Base-by-base conservation (phyloP, 1,284 basidiomycete genomes). In the Testicularia cyperi region DNA sequence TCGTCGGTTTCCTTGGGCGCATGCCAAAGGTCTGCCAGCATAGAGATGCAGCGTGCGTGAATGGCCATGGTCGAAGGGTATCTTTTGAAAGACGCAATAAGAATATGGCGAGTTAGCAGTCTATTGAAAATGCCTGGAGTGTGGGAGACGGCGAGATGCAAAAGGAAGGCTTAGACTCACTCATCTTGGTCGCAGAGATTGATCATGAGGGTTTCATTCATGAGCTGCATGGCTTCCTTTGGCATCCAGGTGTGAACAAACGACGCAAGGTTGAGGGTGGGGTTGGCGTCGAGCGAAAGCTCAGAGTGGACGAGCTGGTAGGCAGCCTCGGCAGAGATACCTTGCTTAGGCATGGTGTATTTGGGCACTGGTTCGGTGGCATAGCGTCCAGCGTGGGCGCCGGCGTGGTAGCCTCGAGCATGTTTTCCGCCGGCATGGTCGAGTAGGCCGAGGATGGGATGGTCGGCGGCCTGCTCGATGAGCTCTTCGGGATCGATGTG, bases 21-120 rank as follows among this genome's bases (percentile, higher is more conserved):
- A 72, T 96, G 84, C 92, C 92, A 97, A 36, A 97, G 80, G 70
- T 90, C 84, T n/a, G 90, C 88, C 39, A 97, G 81, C 77, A 92
- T 90, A 14, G 87, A 88, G 41, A 89, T 77, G 62, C 82, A 81
- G 79, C 75, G 66, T 2, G 62, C 65, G 35, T 75, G 77, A 18
- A 76, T 69, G 19, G 61, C 40, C 55, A 74, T 63, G 19, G 74
- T 76, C 19, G 67, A 63, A 14, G 90, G 90, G 77, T 95, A 95
- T n/a, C n/a, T n/a, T n/a, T n/a, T n/a, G n/a, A n/a, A n/a, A n/a
- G n/a, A n/a, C n/a, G n/a, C n/a, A n/a, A n/a, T n/a, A n/a, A n/a
- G n/a, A n/a, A n/a, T n/a, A n/a, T n/a, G n/a, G n/a, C n/a, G n/a
- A n/a, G n/a, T n/a, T n/a, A n/a, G n/a, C n/a, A n/a, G n/a, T n/a